These are phyloP conservation scores for Omphalea diandra DNA, from an alignment of 441 rosid genomes.

Conservation along the genomic window DNA sequence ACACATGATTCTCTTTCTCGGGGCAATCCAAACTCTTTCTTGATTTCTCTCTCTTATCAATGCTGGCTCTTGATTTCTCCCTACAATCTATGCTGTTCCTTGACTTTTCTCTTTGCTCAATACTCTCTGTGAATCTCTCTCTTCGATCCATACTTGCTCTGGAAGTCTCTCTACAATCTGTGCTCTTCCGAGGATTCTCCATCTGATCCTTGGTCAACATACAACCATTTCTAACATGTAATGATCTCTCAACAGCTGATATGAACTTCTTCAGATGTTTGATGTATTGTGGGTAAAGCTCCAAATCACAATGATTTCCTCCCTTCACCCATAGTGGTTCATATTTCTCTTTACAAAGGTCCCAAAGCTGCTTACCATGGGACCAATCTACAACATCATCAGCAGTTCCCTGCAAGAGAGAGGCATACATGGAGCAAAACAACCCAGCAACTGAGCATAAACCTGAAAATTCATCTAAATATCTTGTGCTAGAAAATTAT, in stretches of 20 bases:
- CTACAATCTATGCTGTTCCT: conserved; percentile 44
- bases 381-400: conserved; percentile 95
- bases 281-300: conserved; percentile 79
- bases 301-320: conserved; percentile 91
- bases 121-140: conserved; percentile 47
- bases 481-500: not conserved
- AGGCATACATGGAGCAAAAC: conserved; percentile 1
- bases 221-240: conserved; percentile 35
- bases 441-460: not conserved
- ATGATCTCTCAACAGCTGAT: conserved; percentile 62
- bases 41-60: conserved; percentile 55
- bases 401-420: conserved; percentile 68
- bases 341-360: conserved; percentile 81
- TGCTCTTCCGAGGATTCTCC: conserved; percentile 56
- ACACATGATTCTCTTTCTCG: conserved; percentile 34
- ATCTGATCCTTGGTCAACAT: conserved; percentile 36
- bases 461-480: conserved; percentile 9
- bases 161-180: conserved; percentile 57
- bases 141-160: conserved; percentile 45
- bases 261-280: conserved; percentile 88
- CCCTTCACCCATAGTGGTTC: conserved; percentile 94
- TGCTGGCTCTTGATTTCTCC: conserved; percentile 56
- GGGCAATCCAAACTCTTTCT: conserved; percentile 45
- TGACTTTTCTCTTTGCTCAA: conserved; percentile 57
- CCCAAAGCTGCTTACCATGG: conserved; percentile 89